These are phyloP conservation scores for Talaromyces sp. DNA, from an alignment of 2,329 filamentous ascomycete species.

Conservation along the genomic window DNA sequence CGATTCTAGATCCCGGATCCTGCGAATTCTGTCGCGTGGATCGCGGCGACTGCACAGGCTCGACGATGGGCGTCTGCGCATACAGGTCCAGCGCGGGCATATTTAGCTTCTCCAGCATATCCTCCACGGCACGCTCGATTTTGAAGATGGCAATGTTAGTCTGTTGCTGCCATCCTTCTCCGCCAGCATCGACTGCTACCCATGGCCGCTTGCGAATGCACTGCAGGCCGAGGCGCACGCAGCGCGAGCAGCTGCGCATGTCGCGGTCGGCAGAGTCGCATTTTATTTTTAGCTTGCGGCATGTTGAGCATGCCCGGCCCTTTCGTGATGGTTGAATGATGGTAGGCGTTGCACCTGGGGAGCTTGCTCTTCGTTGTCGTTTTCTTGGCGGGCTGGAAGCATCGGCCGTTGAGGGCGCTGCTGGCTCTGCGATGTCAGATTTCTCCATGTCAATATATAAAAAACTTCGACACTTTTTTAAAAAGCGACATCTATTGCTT, in stretches of 20 bases:
- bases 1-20: not conserved
- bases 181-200: not conserved
- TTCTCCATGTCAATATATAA: not conserved
- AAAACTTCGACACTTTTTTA: not conserved
- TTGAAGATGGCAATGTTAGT: not conserved
- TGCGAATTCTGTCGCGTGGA: conserved; percentile 10
- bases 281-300: not conserved
- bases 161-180: conserved; percentile 2
- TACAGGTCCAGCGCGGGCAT: conserved; percentile 4
- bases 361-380: not conserved
- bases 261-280: conserved; percentile 1
- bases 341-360: not conserved
- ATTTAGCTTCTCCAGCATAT: conserved; percentile 7
- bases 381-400: not conserved
- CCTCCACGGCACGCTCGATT: not conserved
- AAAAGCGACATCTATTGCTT: no score
- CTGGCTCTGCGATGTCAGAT: not conserved
- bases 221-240: not conserved
- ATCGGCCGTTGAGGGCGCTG: not conserved
- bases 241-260: not conserved
- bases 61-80: conserved; percentile 6
- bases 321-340: not conserved
- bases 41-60: conserved; percentile 6
- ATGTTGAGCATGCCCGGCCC: not conserved
- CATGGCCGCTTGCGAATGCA: not conserved